A percentile compares a stretch with the other conserved stretches of the same genome.
Evolutionary conservation across 2,329 filamentous ascomycete species (phyloP).

Genomic region (Cladosporium sp.): DNA sequence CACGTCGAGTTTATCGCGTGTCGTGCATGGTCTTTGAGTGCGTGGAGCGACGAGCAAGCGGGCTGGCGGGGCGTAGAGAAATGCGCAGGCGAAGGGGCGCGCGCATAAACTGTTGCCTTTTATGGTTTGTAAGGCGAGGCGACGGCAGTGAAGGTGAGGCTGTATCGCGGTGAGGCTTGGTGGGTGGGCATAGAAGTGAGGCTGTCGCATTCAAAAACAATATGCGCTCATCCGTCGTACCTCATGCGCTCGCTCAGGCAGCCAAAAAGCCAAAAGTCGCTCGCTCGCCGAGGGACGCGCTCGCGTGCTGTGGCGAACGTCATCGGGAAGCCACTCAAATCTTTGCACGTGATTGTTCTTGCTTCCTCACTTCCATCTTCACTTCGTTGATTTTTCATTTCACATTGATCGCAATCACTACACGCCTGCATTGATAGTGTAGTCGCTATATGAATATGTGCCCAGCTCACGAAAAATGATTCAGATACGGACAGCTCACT

Average conservation of each 20-base stretch:
- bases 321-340: neutral
- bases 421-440: neutral
- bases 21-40: neutral
- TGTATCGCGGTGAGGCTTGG: neutral
- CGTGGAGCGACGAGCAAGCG: neutral
- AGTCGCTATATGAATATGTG: neutral
- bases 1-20: slow-evolving; percentile 6
- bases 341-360: neutral
- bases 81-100: neutral
- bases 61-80: neutral
- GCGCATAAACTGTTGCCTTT: neutral
- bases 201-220: neutral
- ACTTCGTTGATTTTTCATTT: neutral
- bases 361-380: neutral
- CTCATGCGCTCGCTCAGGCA: neutral
- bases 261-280: neutral
- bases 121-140: neutral
- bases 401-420: neutral
- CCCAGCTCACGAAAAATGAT: neutral
- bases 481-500: neutral
- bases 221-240: neutral
- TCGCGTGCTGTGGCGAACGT: neutral
- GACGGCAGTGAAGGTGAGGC: neutral
- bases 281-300: slow-evolving; percentile 1
- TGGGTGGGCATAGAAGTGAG: neutral